phyloP scores from a whole-genome alignment of 169 alveolate species.

The Plasmodium cynomolgi region DNA sequence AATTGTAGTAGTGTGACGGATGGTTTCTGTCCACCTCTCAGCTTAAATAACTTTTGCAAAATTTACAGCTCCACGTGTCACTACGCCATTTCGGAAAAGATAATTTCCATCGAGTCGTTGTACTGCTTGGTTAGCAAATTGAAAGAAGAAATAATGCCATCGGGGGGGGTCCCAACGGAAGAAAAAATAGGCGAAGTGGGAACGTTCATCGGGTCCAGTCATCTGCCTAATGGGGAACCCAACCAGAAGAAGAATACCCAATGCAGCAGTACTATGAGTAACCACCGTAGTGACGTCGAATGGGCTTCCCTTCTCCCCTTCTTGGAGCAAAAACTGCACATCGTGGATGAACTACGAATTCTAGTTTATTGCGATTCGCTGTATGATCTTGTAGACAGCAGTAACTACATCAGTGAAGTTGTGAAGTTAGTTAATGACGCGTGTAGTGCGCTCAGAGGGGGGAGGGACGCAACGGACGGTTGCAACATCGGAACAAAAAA shows the following conservation, averaged over 20 bases:
- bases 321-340: slow-evolving; percentile 28
- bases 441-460: not conserved
- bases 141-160: slow-evolving; percentile 44
- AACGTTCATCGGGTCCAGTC: not conserved
- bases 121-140: slow-evolving; percentile 41
- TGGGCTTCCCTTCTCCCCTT: not conserved
- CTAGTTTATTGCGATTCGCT: slow-evolving; percentile 65
- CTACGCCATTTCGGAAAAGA: slow-evolving; percentile 66
- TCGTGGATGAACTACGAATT: slow-evolving; percentile 58
- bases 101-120: slow-evolving; percentile 47
- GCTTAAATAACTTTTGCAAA: slow-evolving; percentile 30
- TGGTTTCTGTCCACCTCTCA: not conserved
- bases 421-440: slow-evolving; percentile 31
- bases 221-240: not conserved
- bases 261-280: not conserved
- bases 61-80: slow-evolving; percentile 42
- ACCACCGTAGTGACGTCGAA: slow-evolving; percentile 2
- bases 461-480: not conserved
- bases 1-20: slow-evolving; percentile 10
- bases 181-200: not conserved
- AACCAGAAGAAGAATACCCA: not conserved
- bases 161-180: not conserved
- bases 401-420: slow-evolving; percentile 55
- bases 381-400: slow-evolving; percentile 52
- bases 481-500: slow-evolving; percentile 13